Evolutionary conservation across 2,329 filamentous ascomycete species (phyloP), one percentile per base, ranked within the genome.

Genomic region (Aspergillus texensis): DNA sequence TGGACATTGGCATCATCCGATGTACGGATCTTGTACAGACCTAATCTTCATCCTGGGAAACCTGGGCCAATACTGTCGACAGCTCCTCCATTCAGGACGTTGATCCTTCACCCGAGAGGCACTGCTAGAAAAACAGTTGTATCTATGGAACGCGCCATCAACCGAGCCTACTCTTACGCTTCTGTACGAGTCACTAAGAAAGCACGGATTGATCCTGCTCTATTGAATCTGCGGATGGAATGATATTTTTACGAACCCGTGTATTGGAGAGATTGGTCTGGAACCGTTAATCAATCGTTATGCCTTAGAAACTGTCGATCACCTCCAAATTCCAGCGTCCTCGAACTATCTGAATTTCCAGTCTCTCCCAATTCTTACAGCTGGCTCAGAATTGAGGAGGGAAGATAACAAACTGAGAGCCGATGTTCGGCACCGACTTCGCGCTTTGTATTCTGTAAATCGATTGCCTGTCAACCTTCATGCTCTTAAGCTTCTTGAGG

Each of bases 381-480:
- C 62, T 28, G 64, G 62, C 6, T 66, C 64, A 8, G 64, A 66
- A 53, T 24, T 66, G 24, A 57, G 28, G 1, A 45, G 6, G 12
- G 41, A 46, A 6, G 58, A 62, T 36, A 6, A n/a, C 30, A 43
- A 28, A 1, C 19, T 60, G 41, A 59, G 62, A 19, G 52, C 58
- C 21, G 5, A 60, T 58, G 64, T 66, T 21, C 59, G 43, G 19
- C 36, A 55, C 4, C 53, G 64, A 30, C 46, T 66, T 16, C 48
- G 45, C 41, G 64, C 62, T 2, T 50, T 66, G 21, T 66, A 62
- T 43, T 64, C 64, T 34, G 26, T 64, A 36, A 66, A 64, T 62
- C 64, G 62, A 28, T 21, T 64, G 32, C 64, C 64, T 5, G 36
- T 21, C 28, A 62, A 60, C 56, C 56, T 64, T 24, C 19, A 45